Conservation (phyloP, 2,329 filamentous ascomycete genomes). For the Hymenoscyphus albidus region DNA sequence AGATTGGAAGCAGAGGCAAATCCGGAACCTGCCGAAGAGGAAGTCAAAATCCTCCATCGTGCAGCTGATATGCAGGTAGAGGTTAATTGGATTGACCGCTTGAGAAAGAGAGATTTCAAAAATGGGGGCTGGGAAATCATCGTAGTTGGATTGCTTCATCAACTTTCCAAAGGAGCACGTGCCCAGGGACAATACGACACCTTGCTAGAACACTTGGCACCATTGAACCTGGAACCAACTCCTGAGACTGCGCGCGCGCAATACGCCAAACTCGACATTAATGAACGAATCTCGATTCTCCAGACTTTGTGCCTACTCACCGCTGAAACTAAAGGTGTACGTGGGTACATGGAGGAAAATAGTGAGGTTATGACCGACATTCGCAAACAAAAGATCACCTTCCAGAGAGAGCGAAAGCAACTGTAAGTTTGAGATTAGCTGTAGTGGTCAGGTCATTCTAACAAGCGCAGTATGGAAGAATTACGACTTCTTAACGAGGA, state of each 20-base stretch:
- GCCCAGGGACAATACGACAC: conserved; percentile 71
- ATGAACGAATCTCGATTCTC: conserved; percentile 73
- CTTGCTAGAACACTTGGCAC: conserved; percentile 76
- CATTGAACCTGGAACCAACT: conserved; percentile 69
- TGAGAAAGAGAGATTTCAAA: conserved; percentile 78
- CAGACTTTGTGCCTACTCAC: conserved; percentile 85
- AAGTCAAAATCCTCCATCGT: conserved; percentile 54
- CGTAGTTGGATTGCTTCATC: conserved; percentile 79
- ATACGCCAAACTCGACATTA: conserved; percentile 76
- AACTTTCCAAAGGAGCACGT: conserved; percentile 72
- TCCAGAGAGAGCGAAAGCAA: conserved; percentile 72
- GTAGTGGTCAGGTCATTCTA: conserved; percentile 23
- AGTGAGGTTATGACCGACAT: conserved; percentile 91
- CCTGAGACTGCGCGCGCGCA: conserved; percentile 67
- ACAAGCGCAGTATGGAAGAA: conserved; percentile 59
- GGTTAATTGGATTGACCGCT: conserved; percentile 80
- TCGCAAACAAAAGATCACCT: conserved; percentile 92
- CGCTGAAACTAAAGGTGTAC: conserved; percentile 78
- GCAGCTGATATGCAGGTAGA: conserved; percentile 71
- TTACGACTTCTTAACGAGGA: conserved; percentile 68
- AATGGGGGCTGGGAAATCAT: conserved; percentile 91
- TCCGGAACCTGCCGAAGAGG: conserved; percentile 39
- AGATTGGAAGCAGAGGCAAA: conserved; percentile 42
- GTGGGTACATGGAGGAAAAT: conserved; percentile 86
- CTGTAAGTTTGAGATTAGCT: conserved; percentile 44